phyloP scores from a whole-genome alignment of 306 rosid species.

The Vigna hirtella region DNA sequence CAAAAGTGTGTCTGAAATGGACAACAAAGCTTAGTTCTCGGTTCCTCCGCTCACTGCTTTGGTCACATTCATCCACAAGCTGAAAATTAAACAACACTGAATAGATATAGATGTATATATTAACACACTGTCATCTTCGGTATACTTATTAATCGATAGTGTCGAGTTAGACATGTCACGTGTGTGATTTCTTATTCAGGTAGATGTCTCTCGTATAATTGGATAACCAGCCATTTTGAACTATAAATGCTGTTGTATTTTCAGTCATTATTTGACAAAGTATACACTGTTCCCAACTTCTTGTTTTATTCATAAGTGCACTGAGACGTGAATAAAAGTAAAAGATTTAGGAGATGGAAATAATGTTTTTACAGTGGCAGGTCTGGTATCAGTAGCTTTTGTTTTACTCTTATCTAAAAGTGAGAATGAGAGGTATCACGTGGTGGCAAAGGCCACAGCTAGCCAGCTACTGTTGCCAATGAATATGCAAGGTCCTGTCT shows the following conservation, averaged over 20 bases:
- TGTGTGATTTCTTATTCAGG: too few relatives aligned
- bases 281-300: too few relatives aligned
- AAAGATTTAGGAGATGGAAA: too few relatives aligned
- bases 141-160: neutral
- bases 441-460: neutral
- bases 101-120: neutral
- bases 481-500: too few relatives aligned
- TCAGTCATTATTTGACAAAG: neutral
- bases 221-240: too few relatives aligned
- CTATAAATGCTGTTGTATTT: neutral
- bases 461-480: too few relatives aligned
- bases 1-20: slow-evolving; percentile 23
- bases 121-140: neutral
- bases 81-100: neutral
- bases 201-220: too few relatives aligned
- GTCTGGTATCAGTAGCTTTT: too few relatives aligned
- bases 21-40: slow-evolving; percentile 23
- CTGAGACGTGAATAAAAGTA: too few relatives aligned
- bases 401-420: neutral
- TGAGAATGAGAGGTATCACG: neutral
- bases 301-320: too few relatives aligned
- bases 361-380: too few relatives aligned
- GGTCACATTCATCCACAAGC: neutral
- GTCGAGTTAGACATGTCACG: slow-evolving; percentile 20
- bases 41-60: neutral